Evolutionary conservation across 2,329 filamentous ascomycete genomes (phyloP).

Genomic region (Thielaviopsis euricoi): DNA sequence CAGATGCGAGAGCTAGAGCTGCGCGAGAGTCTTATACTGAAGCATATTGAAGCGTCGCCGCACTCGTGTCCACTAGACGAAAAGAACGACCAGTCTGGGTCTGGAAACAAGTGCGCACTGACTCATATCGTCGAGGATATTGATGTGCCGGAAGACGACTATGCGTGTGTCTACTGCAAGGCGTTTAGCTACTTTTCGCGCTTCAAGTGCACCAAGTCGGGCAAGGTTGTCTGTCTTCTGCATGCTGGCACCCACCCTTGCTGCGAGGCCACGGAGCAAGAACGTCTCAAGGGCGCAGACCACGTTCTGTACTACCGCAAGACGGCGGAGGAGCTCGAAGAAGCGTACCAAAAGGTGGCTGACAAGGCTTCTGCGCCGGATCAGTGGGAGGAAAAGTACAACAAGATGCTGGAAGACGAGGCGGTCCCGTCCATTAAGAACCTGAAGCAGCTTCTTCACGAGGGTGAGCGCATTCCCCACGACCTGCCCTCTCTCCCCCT

Average conservation of each 20-base stretch:
- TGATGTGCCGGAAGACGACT: conserved; percentile 77
- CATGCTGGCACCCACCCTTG: conserved; percentile 72
- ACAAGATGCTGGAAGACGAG: conserved; percentile 68
- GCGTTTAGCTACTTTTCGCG: conserved; percentile 80
- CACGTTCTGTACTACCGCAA: conserved; percentile 68
- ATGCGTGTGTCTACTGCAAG: conserved; percentile 86
- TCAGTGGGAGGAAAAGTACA: conserved; percentile 78
- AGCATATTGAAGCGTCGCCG: conserved; percentile 38
- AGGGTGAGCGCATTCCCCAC: conserved; percentile 93
- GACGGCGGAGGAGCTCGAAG: conserved; percentile 50
- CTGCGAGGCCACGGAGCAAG: conserved; percentile 50
- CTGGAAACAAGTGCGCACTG: conserved; percentile 34
- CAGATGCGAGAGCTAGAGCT: conserved; percentile 54
- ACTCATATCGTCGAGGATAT: conserved; percentile 49
- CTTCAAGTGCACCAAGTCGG: conserved; percentile 68
- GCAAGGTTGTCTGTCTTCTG: conserved; percentile 65
- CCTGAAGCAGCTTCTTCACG: conserved; percentile 66
- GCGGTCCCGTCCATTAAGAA: conserved; percentile 72
- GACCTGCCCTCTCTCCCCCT: conserved; percentile 67
- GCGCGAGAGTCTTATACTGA: conserved; percentile 50
- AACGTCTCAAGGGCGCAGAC: conserved; percentile 51
- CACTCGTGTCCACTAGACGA: conserved; percentile 38
- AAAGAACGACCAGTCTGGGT: background rate
- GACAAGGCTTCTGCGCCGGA: conserved; percentile 81
- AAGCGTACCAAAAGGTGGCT: conserved; percentile 55